Percentiles rank a stretch among this genome's conserved stretches.
phyloP scores from a whole-genome alignment of 2,329 filamentous ascomycete species.

The Calycina marina region DNA sequence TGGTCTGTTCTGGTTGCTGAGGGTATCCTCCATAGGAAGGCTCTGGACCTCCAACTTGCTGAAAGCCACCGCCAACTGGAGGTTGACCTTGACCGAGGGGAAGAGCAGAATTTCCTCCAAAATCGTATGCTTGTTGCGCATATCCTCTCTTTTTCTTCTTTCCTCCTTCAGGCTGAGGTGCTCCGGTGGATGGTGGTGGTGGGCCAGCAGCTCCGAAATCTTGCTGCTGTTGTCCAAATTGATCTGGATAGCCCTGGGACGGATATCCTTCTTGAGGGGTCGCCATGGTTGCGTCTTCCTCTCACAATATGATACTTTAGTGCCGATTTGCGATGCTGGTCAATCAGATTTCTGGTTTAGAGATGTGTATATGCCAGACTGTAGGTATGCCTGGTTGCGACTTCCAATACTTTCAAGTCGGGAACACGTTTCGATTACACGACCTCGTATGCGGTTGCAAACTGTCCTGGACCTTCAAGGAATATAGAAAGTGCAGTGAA shows the following conservation, averaged over 20 bases:
- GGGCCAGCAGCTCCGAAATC: constrained; percentile 15
- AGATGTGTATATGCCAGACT: too few species aligned
- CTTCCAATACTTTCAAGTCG: too few species aligned
- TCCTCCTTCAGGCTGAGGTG: constrained; percentile 29
- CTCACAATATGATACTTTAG: too few species aligned
- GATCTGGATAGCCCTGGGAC: constrained; percentile 30
- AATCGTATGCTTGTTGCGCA: constrained; percentile 87
- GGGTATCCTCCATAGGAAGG: constrained; percentile 24
- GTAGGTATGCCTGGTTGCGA: too few species aligned
- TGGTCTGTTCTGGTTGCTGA: constrained; percentile 16
- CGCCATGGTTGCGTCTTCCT: constrained; percentile 26
- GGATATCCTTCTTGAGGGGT: constrained; percentile 36
- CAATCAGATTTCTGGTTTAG: too few species aligned
- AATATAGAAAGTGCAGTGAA: too few species aligned
- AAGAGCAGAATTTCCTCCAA: constrained; percentile 61
- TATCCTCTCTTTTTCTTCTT: constrained; percentile 91
- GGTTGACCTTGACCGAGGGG: constrained; percentile 52
- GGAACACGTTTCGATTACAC: too few species aligned
- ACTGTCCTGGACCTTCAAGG: too few species aligned
- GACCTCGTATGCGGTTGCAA: too few species aligned
- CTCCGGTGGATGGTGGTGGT: constrained; percentile 19
- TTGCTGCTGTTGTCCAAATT: constrained; percentile 30
- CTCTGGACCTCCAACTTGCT: constrained; percentile 21
- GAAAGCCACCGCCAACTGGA: constrained; percentile 25
- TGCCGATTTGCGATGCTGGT: too few species aligned